Conservation (phyloP, 441 rosid genomes). For the Breynia disticha region DNA sequence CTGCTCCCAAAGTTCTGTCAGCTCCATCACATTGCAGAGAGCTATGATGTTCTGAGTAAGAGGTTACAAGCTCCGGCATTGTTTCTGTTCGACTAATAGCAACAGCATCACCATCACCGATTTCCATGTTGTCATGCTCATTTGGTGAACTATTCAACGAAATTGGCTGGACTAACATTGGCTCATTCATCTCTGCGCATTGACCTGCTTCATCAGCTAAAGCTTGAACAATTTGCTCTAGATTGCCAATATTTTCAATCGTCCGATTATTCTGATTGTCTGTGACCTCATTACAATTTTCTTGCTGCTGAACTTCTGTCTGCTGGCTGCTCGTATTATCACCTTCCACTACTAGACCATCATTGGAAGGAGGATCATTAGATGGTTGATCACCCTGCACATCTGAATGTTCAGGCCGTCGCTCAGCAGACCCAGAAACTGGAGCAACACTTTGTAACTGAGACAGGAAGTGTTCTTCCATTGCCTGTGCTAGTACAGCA, state of each 20-base stretch:
- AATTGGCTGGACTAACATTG: slow-evolving; percentile 42
- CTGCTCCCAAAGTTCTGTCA: slow-evolving; percentile 25
- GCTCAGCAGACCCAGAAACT: slow-evolving; percentile 41
- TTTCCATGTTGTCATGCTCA: slow-evolving; percentile 70
- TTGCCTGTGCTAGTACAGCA: slow-evolving; percentile 78
- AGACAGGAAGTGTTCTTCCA: slow-evolving; percentile 80
- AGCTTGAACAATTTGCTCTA: slow-evolving; percentile 29
- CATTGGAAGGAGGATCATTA: slow-evolving; percentile 37
- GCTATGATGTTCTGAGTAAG: slow-evolving; percentile 34
- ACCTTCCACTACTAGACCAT: slow-evolving; percentile 37
- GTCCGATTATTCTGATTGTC: slow-evolving; percentile 27
- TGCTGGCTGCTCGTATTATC: slow-evolving; percentile 41
- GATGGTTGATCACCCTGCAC: slow-evolving; percentile 51
- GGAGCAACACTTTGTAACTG: slow-evolving; percentile 49
- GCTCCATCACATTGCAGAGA: slow-evolving; percentile 26
- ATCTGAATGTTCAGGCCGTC: slow-evolving; percentile 56
- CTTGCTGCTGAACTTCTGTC: slow-evolving; percentile 44
- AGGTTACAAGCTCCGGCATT: slow-evolving; percentile 32
- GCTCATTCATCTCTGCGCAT: slow-evolving; percentile 30
- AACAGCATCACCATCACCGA: slow-evolving; percentile 49
- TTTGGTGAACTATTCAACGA: slow-evolving; percentile 44
- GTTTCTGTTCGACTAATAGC: slow-evolving; percentile 35
- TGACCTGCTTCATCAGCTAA: slow-evolving; percentile 25
- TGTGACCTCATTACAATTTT: slow-evolving; percentile 25
- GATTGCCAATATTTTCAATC: slow-evolving; percentile 28